Evolutionary conservation across 495 filamentous ascomycete genomes (phyloP).

Genomic region (Saxispiralis lemnorum): DNA sequence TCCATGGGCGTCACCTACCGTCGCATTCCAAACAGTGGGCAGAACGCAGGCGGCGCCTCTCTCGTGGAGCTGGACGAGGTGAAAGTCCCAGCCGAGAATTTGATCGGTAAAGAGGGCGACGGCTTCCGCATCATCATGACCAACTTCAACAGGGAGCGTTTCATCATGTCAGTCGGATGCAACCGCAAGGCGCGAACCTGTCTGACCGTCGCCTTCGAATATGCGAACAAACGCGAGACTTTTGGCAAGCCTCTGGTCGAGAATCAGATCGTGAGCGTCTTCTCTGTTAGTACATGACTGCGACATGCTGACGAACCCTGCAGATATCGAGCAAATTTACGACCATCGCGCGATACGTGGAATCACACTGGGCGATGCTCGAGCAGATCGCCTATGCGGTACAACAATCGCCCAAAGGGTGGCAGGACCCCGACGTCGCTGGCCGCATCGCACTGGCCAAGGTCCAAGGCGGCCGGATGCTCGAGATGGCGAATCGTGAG

Average conservation of each 20-base stretch:
- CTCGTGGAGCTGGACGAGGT: conserved; percentile 25
- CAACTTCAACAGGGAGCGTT: conserved; percentile 26
- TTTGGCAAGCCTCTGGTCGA: conserved; percentile 24
- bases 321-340: conserved; percentile 21
- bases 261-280: conserved; percentile 20
- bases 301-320: too few relatives aligned
- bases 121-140: conserved; percentile 27
- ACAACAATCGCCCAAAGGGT: conserved; percentile 17
- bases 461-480: conserved; percentile 35
- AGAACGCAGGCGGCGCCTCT: conserved; percentile 23
- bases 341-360: conserved; percentile 23
- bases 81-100: conserved; percentile 22
- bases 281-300: neutral
- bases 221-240: conserved; percentile 23
- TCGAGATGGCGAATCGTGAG: conserved; percentile 40
- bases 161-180: conserved; percentile 23
- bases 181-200: conserved; percentile 24
- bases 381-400: conserved; percentile 31
- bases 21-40: conserved; percentile 23
- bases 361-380: conserved; percentile 28
- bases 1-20: conserved; percentile 26
- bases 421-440: conserved; percentile 24
- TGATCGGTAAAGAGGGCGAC: conserved; percentile 24
- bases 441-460: conserved; percentile 31
- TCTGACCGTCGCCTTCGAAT: conserved; percentile 17